A percentile compares a stretch with the other conserved stretches of the same genome.
These are phyloP conservation scores for Colletotrichum acutatum DNA, from an alignment of 2,329 filamentous ascomycete species.

Conservation along the genomic window DNA sequence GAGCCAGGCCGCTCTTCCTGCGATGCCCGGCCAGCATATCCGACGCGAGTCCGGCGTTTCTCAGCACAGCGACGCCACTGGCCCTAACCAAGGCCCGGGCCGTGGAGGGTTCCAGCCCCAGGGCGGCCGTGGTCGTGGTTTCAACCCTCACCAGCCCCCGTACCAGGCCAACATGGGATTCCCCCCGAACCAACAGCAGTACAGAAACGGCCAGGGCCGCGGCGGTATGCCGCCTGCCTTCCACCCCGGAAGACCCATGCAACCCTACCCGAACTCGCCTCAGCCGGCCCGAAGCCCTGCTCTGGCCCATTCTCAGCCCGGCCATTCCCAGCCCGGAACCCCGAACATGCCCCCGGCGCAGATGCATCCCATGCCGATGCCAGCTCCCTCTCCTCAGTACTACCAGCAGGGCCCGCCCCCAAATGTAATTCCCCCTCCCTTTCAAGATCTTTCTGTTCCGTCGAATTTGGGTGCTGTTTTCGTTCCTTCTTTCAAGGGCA, in stretches of 20 bases:
- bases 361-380: constrained; percentile 71
- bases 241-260: constrained; percentile 49
- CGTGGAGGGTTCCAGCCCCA: constrained; percentile 65
- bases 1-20: constrained; percentile 68
- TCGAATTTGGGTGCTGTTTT: constrained; percentile 8
- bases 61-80: constrained; percentile 66
- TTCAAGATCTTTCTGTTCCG: constrained; percentile 44
- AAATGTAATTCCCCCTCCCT: constrained; percentile 60
- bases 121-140: constrained; percentile 62
- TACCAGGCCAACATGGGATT: constrained; percentile 58
- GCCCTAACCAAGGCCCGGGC: constrained; percentile 67
- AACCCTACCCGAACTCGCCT: constrained; percentile 71
- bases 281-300: constrained; percentile 75
- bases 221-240: constrained; percentile 60
- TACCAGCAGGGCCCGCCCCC: constrained; percentile 62
- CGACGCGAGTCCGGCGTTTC: constrained; percentile 76
- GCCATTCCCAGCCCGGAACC: constrained; percentile 73
- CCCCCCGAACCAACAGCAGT: constrained; percentile 53
- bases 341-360: constrained; percentile 74
- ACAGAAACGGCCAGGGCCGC: constrained; percentile 59
- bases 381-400: constrained; percentile 68
- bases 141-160: constrained; percentile 56
- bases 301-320: constrained; percentile 72
- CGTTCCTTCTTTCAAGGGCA: constrained; percentile 49
- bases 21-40: constrained; percentile 77